phyloP scores from a whole-genome alignment of 176 grass and related monocot genomes.

The Aegilops bicornis region DNA sequence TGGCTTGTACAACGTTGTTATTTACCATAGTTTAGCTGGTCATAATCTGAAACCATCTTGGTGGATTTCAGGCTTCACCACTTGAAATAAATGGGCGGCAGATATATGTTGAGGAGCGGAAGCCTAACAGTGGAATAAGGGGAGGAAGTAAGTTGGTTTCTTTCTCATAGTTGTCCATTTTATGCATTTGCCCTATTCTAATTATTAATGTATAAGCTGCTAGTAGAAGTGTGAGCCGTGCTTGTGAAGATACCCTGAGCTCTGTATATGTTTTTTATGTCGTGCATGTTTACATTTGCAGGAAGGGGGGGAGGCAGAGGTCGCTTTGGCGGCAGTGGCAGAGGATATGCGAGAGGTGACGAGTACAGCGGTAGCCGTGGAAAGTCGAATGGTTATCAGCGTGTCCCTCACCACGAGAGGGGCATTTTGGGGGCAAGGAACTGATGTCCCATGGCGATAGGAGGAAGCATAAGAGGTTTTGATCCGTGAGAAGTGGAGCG shows the following conservation, averaged over 20 bases:
- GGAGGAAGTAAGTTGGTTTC: slow-evolving; percentile 65
- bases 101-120: slow-evolving; percentile 94
- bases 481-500: slow-evolving; percentile 18
- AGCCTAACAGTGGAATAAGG: slow-evolving; percentile 69
- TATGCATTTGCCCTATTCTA: not conserved
- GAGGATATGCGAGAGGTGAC: slow-evolving; percentile 42
- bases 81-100: slow-evolving; percentile 78
- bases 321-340: slow-evolving; percentile 40
- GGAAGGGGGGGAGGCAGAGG: slow-evolving; percentile 62
- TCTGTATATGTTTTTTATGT: not conserved
- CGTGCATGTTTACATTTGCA: slow-evolving; percentile 17
- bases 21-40: not conserved
- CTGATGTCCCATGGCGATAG: slow-evolving; percentile 2
- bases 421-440: slow-evolving; percentile 57
- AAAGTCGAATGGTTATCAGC: slow-evolving; percentile 49
- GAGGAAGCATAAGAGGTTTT: slow-evolving; percentile 37
- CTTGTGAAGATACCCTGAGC: not conserved
- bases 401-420: slow-evolving; percentile 50
- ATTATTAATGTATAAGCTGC: not conserved
- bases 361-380: slow-evolving; percentile 46
- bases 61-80: slow-evolving; percentile 56
- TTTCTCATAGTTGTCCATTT: not conserved
- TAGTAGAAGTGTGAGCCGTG: not conserved
- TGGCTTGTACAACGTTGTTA: not conserved
- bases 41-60: slow-evolving; percentile 3